phyloP scores from a whole-genome alignment of 305 asterid genomes.

The Fraxinus paxiana region DNA sequence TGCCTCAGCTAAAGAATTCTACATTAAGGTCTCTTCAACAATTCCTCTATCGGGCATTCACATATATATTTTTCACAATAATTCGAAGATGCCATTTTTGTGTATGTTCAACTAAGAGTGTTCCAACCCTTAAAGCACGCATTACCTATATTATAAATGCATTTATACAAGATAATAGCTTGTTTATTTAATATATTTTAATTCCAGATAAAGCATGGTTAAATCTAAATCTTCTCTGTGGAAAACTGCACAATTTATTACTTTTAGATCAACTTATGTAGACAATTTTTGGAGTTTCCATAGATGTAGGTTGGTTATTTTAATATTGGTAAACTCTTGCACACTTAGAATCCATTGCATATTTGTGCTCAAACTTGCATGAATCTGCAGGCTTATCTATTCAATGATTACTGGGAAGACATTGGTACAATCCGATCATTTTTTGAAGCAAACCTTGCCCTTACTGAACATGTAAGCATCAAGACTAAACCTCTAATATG shows the following conservation, averaged over 20 bases:
- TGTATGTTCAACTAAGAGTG: background rate
- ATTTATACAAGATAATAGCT: background rate
- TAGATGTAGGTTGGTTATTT: background rate
- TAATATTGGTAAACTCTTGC: background rate
- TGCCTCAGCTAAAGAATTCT: conserved; percentile 76
- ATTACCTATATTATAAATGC: background rate
- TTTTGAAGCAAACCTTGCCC: conserved; percentile 95
- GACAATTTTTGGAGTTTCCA: background rate
- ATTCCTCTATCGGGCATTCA: background rate
- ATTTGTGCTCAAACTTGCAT: background rate
- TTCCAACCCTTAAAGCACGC: background rate
- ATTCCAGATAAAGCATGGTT: background rate
- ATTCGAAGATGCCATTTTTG: background rate
- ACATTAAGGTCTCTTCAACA: conserved; percentile 45
- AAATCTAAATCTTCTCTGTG: background rate
- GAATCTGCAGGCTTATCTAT: conserved; percentile 76
- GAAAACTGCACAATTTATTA: background rate
- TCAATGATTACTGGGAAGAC: conserved; percentile 96
- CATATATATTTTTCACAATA: background rate
- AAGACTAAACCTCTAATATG: background rate
- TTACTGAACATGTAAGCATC: conserved; percentile 79
- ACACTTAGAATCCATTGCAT: background rate
- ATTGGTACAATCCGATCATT: conserved; percentile 94
- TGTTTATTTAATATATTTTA: background rate
- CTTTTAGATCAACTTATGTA: background rate